Conservation (phyloP, 2,329 filamentous ascomycete species). For the Ambrosiella cleistominuta region DNA sequence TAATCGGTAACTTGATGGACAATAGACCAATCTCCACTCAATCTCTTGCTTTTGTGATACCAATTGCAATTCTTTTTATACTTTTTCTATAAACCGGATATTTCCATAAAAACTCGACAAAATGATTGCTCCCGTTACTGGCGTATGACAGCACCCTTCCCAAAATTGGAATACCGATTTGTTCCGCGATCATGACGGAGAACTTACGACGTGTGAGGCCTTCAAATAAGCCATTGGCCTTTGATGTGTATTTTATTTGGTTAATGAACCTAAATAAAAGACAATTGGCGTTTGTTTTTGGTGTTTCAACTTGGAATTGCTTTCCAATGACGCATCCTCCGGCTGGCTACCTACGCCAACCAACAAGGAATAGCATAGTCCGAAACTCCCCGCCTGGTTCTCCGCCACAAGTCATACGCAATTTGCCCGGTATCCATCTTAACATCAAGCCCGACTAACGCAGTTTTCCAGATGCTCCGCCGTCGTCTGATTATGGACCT, state of each 20-base stretch:
- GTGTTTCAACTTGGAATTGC: too few species aligned
- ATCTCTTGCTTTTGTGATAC: neutral
- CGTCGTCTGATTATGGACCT: slow-evolving; percentile 40
- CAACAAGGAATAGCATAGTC: too few species aligned
- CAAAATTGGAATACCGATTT: neutral
- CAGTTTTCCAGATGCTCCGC: slow-evolving; percentile 35
- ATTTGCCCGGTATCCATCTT: neutral
- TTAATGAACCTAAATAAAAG: too few species aligned
- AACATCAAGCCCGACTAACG: neutral
- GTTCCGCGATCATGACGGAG: neutral
- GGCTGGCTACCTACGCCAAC: too few species aligned
- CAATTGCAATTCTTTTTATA: neutral
- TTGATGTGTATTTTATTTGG: neutral
- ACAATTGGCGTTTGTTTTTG: too few species aligned
- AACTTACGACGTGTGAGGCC: neutral
- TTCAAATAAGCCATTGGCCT: neutral
- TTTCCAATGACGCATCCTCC: too few species aligned
- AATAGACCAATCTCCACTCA: slow-evolving; percentile 2
- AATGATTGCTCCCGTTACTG: slow-evolving; percentile 31
- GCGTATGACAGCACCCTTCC: slow-evolving; percentile 24
- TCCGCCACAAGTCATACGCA: too few species aligned
- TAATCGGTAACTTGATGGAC: neutral
- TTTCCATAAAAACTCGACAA: neutral
- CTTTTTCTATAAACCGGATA: neutral
- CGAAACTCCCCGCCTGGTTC: too few species aligned